phyloP scores from a whole-genome alignment of 768 basidiomycete species.

The Nidula microcarpa region DNA sequence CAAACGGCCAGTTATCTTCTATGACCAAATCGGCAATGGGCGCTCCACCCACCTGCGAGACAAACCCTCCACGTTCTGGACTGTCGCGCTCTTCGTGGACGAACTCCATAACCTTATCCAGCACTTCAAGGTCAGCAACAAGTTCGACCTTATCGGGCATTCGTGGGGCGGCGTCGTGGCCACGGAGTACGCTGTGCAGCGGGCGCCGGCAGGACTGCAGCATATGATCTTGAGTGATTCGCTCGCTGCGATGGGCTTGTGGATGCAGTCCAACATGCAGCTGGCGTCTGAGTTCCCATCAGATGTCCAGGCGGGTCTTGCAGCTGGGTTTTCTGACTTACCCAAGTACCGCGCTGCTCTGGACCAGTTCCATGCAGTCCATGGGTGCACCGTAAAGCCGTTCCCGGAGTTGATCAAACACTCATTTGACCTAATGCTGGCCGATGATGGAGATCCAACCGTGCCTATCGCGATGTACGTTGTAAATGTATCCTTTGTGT shows the following conservation, averaged over 20 bases:
- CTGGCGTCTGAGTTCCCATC: slow-evolving; percentile 14
- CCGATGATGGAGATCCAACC: slow-evolving; percentile 20
- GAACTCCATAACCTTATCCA: slow-evolving; percentile 46
- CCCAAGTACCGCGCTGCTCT: slow-evolving; percentile 12
- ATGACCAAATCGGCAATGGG: slow-evolving; percentile 48
- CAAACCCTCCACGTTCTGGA: slow-evolving; percentile 27
- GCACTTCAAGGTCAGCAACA: slow-evolving; percentile 27
- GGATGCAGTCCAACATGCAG: slow-evolving; percentile 16
- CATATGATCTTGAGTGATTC: slow-evolving; percentile 26
- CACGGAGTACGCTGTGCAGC: slow-evolving; percentile 30
- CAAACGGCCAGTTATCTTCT: slow-evolving; percentile 41
- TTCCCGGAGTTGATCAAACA: slow-evolving; percentile 15
- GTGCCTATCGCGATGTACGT: slow-evolving; percentile 23
- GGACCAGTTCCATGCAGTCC: slow-evolving; percentile 17
- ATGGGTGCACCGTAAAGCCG: slow-evolving; percentile 16
- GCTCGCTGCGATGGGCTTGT: slow-evolving; percentile 21
- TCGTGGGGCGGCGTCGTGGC: slow-evolving; percentile 60
- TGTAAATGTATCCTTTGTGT: slow-evolving; percentile 3
- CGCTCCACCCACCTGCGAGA: slow-evolving; percentile 38
- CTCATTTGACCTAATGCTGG: slow-evolving; percentile 18
- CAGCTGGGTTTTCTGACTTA: slow-evolving; percentile 12
- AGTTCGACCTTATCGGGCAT: slow-evolving; percentile 46
- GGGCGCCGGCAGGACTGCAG: slow-evolving; percentile 34
- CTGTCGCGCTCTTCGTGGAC: slow-evolving; percentile 42
- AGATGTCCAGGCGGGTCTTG: slow-evolving; percentile 12